phyloP scores from a whole-genome alignment of 2,329 filamentous ascomycete genomes.

The Didymella segeticola region DNA sequence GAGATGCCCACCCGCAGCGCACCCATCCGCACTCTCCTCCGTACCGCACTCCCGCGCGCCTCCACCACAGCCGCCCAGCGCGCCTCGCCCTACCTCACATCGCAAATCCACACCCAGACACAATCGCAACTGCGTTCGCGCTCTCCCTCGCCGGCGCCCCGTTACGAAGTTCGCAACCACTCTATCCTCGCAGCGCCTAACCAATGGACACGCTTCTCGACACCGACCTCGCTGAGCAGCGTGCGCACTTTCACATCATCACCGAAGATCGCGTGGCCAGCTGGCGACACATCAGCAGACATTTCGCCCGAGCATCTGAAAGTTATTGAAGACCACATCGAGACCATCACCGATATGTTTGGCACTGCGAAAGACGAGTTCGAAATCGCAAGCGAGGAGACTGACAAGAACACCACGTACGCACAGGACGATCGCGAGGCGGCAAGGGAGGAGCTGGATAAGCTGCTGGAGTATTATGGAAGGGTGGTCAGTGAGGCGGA shows the following conservation, averaged over 20 bases:
- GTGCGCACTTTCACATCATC: constrained; percentile 41
- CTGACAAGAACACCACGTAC: constrained; percentile 62
- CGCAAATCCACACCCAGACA: constrained; percentile 23
- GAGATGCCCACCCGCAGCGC: constrained; percentile 35
- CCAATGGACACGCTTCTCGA: constrained; percentile 45
- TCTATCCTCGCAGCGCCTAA: constrained; percentile 32
- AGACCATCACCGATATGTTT: constrained; percentile 48
- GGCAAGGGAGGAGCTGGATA: constrained; percentile 59
- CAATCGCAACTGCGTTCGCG: constrained; percentile 26
- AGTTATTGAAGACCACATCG: constrained; percentile 40
- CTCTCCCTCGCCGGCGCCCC: constrained; percentile 33
- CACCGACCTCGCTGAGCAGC: constrained; percentile 37
- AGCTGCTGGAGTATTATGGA: constrained; percentile 58
- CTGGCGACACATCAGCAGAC: constrained; percentile 11
- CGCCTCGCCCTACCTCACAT: constrained; percentile 27
- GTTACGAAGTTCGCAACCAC: constrained; percentile 34
- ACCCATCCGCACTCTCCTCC: constrained; percentile 39
- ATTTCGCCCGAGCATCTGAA: constrained; percentile 31
- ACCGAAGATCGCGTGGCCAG: constrained; percentile 12
- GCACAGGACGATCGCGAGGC: constrained; percentile 62
- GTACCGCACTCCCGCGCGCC: constrained; percentile 36
- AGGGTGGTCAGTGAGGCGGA: constrained; percentile 10
- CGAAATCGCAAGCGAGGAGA: constrained; percentile 60
- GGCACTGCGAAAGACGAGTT: constrained; percentile 53
- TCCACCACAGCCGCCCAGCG: constrained; percentile 31